Conservation (phyloP, 176 grass and related monocot species). For the Oryza meridionalis region DNA sequence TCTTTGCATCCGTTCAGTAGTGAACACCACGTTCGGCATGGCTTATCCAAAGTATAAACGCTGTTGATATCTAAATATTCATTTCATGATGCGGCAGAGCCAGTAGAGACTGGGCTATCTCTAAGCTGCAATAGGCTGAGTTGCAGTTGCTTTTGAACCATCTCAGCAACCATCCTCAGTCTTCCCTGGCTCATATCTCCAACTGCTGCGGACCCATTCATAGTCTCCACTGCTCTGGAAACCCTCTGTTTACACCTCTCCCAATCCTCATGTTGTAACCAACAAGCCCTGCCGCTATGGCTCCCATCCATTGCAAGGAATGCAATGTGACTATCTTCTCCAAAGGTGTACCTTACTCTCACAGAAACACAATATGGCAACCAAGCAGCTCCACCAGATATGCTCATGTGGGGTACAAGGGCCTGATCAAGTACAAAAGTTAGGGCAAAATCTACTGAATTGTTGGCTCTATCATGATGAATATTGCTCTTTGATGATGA, state of each 20-base stretch:
- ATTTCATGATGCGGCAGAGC: constrained; percentile 51
- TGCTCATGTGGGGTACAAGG: constrained; percentile 62
- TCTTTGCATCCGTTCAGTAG: background rate
- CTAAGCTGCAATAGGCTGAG: constrained; percentile 65
- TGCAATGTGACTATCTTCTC: constrained; percentile 56
- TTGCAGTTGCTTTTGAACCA: constrained; percentile 74
- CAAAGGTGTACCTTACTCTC: constrained; percentile 79
- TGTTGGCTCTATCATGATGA: constrained; percentile 81
- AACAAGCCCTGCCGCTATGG: constrained; percentile 81
- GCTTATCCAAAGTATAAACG: background rate
- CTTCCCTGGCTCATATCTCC: constrained; percentile 71
- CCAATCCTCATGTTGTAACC: constrained; percentile 69
- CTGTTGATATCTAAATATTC: constrained; percentile 22
- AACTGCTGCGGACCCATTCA: constrained; percentile 48
- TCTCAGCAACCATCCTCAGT: constrained; percentile 67
- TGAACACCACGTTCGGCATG: background rate
- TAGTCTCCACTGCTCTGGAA: constrained; percentile 64
- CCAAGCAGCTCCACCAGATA: constrained; percentile 88
- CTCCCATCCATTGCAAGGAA: constrained; percentile 85
- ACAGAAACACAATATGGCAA: constrained; percentile 88
- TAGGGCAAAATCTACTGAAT: constrained; percentile 73
- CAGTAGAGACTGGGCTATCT: constrained; percentile 54
- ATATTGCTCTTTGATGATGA: constrained; percentile 82
- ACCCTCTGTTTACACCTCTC: constrained; percentile 81
- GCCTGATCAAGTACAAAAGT: constrained; percentile 76